Evolutionary conservation across 139 green algal species (phyloP), one percentile per base, ranked within the genome.

Genomic region (Chlamydomonas eustigma): DNA sequence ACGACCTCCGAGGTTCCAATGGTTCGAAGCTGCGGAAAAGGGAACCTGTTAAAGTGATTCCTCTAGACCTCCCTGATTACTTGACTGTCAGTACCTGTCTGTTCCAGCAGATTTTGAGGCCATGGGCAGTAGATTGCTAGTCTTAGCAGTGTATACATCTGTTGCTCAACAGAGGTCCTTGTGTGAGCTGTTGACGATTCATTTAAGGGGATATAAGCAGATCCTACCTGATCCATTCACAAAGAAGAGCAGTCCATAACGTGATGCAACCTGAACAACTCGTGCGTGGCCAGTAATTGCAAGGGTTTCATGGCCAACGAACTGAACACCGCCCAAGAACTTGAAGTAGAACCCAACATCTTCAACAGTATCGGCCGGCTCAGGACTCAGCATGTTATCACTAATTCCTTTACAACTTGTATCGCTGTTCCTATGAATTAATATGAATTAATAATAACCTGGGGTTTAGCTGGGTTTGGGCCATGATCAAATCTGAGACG

Each of bases 331-430:
- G 18, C 76, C 76, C 1, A 73, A 34, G 50, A 76, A 77, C 24
- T 76, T 76, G 51, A 81, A 81, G 68, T 74, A 81, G 30, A 74
- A 76, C 1, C 76, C 76, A 1, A 81, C 30, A 39, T 81, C 76
- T 39, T 81, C 76, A 3, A 28, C 37, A 4, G 67, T 4, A 3
- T 37, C 69, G 18, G 1, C 37, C 1, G 50, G 1, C 4, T 34
- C 36, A 24, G 30, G 68, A 25, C 25, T 24, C 30, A 76, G 50
- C 50, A 18, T 18, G 22, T 63, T 24, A 30, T 24, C 50, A 24
- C 50, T 63, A 18, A 63, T 63, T n/a, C n/a, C n/a, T n/a, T n/a
- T n/a, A n/a, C n/a, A n/a, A n/a, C n/a, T n/a, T n/a, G n/a, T n/a
- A n/a, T n/a, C n/a, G n/a, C n/a, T n/a, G n/a, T n/a, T n/a, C n/a